Percentiles rank a stretch among this genome's conserved stretches.
phyloP scores from a whole-genome alignment of 768 basidiomycete genomes.

The Pleurotus sapidus region DNA sequence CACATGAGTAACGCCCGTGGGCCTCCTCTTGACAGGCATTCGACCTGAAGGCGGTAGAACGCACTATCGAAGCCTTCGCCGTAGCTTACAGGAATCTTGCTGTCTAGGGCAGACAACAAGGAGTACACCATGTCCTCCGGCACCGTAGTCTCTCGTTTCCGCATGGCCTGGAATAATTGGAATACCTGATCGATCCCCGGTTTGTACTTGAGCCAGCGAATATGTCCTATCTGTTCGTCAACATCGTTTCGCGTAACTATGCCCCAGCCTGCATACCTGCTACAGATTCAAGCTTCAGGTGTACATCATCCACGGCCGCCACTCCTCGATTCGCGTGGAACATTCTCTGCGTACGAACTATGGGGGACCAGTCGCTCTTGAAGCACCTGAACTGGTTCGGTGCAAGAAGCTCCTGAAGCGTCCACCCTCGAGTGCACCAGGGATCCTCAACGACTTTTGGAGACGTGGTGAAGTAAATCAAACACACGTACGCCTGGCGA shows the following conservation, averaged over 20 bases:
- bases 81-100: neutral
- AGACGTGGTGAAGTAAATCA: neutral
- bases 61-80: neutral
- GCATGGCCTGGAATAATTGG: too few relatives aligned
- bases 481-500: neutral
- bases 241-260: too few relatives aligned
- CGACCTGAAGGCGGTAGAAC: neutral
- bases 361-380: too few relatives aligned
- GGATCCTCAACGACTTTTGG: neutral
- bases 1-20: neutral
- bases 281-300: too few relatives aligned
- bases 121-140: conserved; percentile 5
- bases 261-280: too few relatives aligned
- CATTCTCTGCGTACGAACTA: too few relatives aligned
- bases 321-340: too few relatives aligned
- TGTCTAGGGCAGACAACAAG: neutral
- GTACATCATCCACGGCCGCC: too few relatives aligned
- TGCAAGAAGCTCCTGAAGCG: neutral
- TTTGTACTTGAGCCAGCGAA: too few relatives aligned
- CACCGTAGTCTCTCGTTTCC: neutral
- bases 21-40: neutral
- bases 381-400: neutral
- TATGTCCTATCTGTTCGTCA: too few relatives aligned
- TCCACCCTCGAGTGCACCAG: neutral
- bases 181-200: too few relatives aligned